A percentile compares a stretch with the other conserved stretches of the same genome.
Evolutionary conservation across 169 alveolate genomes (phyloP).

Genomic region (Cyclospora cayetanensis): DNA sequence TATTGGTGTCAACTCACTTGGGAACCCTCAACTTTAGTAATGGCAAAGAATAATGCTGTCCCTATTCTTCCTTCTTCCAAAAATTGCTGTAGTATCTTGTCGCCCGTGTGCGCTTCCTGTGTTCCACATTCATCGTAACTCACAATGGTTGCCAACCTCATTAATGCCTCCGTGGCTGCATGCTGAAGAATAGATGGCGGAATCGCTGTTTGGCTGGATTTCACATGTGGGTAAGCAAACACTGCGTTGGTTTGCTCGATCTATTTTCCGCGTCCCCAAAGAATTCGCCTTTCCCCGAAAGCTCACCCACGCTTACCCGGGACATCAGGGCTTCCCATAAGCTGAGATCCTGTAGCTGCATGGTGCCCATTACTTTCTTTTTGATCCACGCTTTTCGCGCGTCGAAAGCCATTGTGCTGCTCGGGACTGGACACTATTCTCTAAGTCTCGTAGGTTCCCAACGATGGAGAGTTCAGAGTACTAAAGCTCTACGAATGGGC

Average conservation of each 20-base stretch:
- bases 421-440: too few species aligned
- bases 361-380: constrained; percentile 60
- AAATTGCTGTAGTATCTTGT: constrained; percentile 12
- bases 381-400: constrained; percentile 67
- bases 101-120: constrained; percentile 31
- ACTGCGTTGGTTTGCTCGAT: too few species aligned
- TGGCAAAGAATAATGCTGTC: constrained; percentile 33
- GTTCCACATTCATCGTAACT: too few species aligned
- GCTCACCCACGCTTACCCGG: constrained; percentile 13
- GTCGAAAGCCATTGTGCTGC: constrained; percentile 64
- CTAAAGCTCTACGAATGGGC: too few species aligned
- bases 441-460: too few species aligned
- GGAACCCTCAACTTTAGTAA: not conserved
- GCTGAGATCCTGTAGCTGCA: not conserved
- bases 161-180: too few species aligned
- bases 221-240: too few species aligned
- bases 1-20: not conserved
- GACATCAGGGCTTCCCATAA: constrained; percentile 56
- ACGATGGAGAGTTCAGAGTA: too few species aligned
- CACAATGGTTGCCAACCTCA: too few species aligned
- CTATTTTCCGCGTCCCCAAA: too few species aligned
- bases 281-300: not conserved
- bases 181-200: not conserved
- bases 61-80: constrained; percentile 29
- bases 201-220: not conserved